Conservation (phyloP, 352 stramenopile genomes). For the Globisporangium splendens region DNA sequence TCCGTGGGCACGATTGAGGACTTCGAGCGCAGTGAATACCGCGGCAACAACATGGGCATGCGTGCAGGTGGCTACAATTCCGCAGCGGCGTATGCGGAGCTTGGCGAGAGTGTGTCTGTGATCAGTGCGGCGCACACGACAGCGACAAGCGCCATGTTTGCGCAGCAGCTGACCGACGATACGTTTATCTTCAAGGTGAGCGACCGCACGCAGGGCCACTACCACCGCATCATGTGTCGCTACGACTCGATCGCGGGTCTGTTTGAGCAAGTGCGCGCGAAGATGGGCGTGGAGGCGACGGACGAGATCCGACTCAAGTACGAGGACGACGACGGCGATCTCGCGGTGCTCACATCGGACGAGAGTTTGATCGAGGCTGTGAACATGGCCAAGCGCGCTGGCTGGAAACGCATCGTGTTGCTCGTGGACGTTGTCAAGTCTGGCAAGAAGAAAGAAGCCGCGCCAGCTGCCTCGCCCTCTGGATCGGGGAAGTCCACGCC, state of each 20-base stretch:
- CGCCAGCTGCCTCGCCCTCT: slow-evolving; percentile 5
- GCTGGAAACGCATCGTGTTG: slow-evolving; percentile 83
- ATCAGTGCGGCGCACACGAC: slow-evolving; percentile 77
- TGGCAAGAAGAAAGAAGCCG: slow-evolving; percentile 12
- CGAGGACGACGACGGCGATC: slow-evolving; percentile 85
- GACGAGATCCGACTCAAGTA: slow-evolving; percentile 83
- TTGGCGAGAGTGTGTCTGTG: slow-evolving; percentile 85
- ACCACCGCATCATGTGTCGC: slow-evolving; percentile 81
- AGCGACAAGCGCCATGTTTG: slow-evolving; percentile 63
- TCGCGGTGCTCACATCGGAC: slow-evolving; percentile 80
- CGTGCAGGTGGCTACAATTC: slow-evolving; percentile 37
- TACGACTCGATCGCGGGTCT: slow-evolving; percentile 69
- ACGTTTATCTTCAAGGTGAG: slow-evolving; percentile 89
- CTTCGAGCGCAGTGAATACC: slow-evolving; percentile 83
- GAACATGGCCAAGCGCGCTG: slow-evolving; percentile 77
- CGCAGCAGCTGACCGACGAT: slow-evolving; percentile 62
- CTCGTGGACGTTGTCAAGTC: slow-evolving; percentile 76
- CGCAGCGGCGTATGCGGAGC: slow-evolving; percentile 69
- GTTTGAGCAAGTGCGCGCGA: slow-evolving; percentile 78
- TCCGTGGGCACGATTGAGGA: slow-evolving; percentile 89
- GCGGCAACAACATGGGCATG: slow-evolving; percentile 30
- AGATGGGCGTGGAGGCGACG: slow-evolving; percentile 58
- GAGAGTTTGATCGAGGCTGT: slow-evolving; percentile 85
- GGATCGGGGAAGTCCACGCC: slow-evolving; percentile 32
- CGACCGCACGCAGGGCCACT: slow-evolving; percentile 72